Evolutionary conservation across 306 rosid genomes (phyloP), one percentile per base, ranked within the genome.

Genomic region (Cicer chorassanicum): DNA sequence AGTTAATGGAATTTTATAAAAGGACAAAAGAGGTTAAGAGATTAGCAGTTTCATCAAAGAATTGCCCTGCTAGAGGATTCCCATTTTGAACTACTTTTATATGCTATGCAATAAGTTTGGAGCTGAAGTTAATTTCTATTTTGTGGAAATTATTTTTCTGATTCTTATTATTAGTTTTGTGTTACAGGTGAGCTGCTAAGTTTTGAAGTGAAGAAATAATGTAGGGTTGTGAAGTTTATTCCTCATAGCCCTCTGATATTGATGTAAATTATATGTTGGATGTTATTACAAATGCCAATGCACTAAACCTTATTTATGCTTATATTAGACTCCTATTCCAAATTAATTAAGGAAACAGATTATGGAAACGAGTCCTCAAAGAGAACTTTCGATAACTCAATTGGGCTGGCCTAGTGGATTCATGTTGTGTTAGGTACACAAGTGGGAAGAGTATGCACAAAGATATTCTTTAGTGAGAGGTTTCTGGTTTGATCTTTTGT

Each of bases 31-130:
- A 80, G 36, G 69, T 81, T 3, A 90, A 85, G 87, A 81, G 90
- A 60, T 85, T 93, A 77, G 98, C 91, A 11, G 86, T 72, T 78
- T 73, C 83, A 61, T 86, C 92, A 6, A 93, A 78, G 87, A 89
- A 65, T 82, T 62, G 4, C 54, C 0, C 11, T 49, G 8, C 0
- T 13, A 57, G 41, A 39, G 95, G 93, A 56, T 93, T 93, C 80
- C 97, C 91, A 62, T 93, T 90, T 77, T 90, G 87, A 92, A 48
- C 13, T 24, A 39, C 50, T 36, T 62, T 46, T 65, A 59, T 55
- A 51, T 57, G 76, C 49, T 76, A 41, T 79, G 66, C 59, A 72
- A 60, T 50, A 12, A 19, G 66, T 69, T 75, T 60, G 3, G 55
- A 19, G 71, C 86, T 65, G 69, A 62, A 59, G 44, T 19, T 62